Evolutionary conservation across 768 basidiomycete species (phyloP), one percentile per base, ranked within the genome.

Genomic region (Amanita polypyramis): DNA sequence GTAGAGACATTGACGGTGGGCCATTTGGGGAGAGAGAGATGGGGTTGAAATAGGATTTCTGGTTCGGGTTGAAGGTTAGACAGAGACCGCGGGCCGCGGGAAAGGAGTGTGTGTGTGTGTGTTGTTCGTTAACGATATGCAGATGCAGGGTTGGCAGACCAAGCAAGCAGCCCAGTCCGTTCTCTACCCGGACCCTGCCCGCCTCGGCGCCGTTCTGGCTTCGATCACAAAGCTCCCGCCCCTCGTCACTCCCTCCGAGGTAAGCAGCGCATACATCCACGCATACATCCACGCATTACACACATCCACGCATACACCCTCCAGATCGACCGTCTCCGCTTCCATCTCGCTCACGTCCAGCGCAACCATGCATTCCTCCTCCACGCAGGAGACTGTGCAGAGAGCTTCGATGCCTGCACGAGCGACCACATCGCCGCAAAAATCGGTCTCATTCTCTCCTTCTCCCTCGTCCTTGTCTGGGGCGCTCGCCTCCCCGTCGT

Each of bases 381-480:
- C 2, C 96, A 99, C 52, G 96, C 96, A 0, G 96, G 96, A 2
- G 96, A 99, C 59, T 99, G 96, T 57, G 93, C 91, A n/a, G 90
- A 94, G 63, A 85, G 88, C 61, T 94, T 95, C 58, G 85, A 88
- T 56, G 90, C 89, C 0, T 93, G 90, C 61, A 91, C 87, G 0
- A 79, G 89, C 52, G 79, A 89, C 67, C 88, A 90, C 55, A 89
- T 95, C 52, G 79, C 88, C 30, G 77, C 81, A 15, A 91, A 92
- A 61, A 84, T 95, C 47, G 88, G 88, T 1, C 75, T 96, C 29
- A 91, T 98, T 58, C 75, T 99, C 8, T 90, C 93, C 4, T 95
- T 97, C 72, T 95, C 92, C 6, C 74, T 99, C 40, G 89, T 99
- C 55, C 76, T 98, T 52, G 81, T 97, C 50, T 90, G 91, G 88